Evolutionary conservation across 768 basidiomycete species (phyloP), one percentile per base, ranked within the genome.

Genomic region (Boletus rubescentipes): DNA sequence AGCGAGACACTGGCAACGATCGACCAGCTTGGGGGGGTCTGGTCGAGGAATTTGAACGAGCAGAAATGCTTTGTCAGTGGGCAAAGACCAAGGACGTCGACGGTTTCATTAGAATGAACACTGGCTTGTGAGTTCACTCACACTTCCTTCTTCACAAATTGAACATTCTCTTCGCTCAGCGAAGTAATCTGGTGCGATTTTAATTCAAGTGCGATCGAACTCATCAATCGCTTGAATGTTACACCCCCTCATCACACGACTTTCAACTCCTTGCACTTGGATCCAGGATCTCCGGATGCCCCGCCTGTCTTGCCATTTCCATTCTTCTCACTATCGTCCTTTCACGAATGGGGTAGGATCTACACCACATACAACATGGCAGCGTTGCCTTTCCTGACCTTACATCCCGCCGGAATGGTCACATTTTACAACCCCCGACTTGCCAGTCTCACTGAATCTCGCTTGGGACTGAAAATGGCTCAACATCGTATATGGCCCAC

Each of bases 111-210:
- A 31, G 51, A 23, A 52, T 52, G 51, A 52, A 52, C 30, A 38
- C 26, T 21, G 51, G 43, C n/a, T 52, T 45, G 50, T 51, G 14
- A 51, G 41, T 44, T 2, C 18, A n/a, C 26, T 3, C 15, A 15
- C n/a, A 18, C 16, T 26, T 12, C 9, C 14, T 26, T 23, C 2
- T 9, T 51, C 29, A 9, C 14, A 30, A 10, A 44, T 26, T 37
- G 12, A 51, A 36, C 20, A n/a, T 30, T 20, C 14, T 20, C 14
- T 37, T 10, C 18, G 29, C 41, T 51, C 42, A 51, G 50, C 43
- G 50, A 51, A 37, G n/a, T 51, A 6, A 51, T 51, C 6, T 51
- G 50, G 50, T 52, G 51, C 23, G 43, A 52, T 38, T 52, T 52
- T n/a, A 38, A 52, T 16, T 52, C 51, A 9, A 52, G 37, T 23